phyloP scores from a whole-genome alignment of 148 eudicot species.

The Selenicereus undatus region DNA sequence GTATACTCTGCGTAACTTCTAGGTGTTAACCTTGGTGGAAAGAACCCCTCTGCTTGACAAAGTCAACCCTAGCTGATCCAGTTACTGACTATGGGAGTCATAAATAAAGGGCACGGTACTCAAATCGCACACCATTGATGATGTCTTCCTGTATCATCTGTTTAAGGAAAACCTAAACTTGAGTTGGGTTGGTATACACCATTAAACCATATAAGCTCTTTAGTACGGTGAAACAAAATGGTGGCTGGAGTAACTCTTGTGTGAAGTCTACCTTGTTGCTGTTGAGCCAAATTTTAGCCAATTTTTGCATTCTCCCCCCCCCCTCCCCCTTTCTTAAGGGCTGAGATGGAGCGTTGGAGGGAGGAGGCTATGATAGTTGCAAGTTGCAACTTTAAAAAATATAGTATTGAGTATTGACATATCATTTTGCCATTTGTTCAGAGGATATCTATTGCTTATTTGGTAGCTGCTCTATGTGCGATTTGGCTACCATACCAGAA shows the following conservation, averaged over 20 bases:
- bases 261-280: neutral
- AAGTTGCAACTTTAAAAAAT: neutral
- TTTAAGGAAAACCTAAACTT: neutral
- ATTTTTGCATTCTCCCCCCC: neutral
- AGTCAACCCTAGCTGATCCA: neutral
- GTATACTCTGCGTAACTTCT: conserved; percentile 25
- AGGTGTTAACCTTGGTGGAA: neutral
- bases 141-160: neutral
- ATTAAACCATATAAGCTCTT: neutral
- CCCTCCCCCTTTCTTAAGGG: neutral
- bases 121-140: too few species aligned
- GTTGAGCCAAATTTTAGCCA: neutral
- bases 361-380: neutral
- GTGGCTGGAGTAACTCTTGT: neutral
- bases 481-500: conserved; percentile 76
- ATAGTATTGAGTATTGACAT: conserved; percentile 1
- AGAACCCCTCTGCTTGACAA: neutral
- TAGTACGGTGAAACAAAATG: neutral
- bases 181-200: neutral
- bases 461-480: conserved; percentile 73
- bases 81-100: neutral
- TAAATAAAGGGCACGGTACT: neutral
- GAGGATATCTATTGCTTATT: conserved; percentile 85
- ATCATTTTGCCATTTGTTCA: conserved; percentile 26
- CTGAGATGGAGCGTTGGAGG: neutral